Evolutionary conservation across 768 basidiomycete species (phyloP).

Genomic region (Pulveroboletus sp.): DNA sequence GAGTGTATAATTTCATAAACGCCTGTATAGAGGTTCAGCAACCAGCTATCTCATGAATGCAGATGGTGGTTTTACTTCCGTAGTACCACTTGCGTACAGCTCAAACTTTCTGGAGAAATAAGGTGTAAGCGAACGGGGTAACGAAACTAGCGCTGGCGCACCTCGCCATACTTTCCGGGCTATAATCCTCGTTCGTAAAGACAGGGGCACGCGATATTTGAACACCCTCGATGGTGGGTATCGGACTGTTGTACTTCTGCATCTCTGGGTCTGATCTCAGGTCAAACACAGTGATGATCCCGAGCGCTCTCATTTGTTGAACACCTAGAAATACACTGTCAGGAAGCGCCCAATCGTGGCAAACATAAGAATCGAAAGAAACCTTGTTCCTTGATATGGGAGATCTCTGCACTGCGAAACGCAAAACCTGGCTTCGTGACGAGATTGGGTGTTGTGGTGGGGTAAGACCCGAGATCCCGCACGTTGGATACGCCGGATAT

Average conservation of each 20-base stretch:
- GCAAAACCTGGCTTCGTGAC: slow-evolving; percentile 56
- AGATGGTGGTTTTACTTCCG: slow-evolving; percentile 48
- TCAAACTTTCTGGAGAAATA: slow-evolving; percentile 38
- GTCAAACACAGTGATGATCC: slow-evolving; percentile 70
- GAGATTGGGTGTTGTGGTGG: slow-evolving; percentile 45
- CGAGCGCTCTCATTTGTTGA: slow-evolving; percentile 53
- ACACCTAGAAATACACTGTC: slow-evolving; percentile 45
- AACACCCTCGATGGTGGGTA: slow-evolving; percentile 63
- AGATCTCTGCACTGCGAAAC: slow-evolving; percentile 72
- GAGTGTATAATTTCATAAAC: slow-evolving; percentile 77
- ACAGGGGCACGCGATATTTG: slow-evolving; percentile 62
- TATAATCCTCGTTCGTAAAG: slow-evolving; percentile 70
- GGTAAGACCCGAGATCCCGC: slow-evolving; percentile 67
- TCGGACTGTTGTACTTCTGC: slow-evolving; percentile 63
- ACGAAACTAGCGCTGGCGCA: slow-evolving; percentile 44
- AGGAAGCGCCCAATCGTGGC: background rate
- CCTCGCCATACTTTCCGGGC: slow-evolving; percentile 82
- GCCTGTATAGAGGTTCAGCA: slow-evolving; percentile 42
- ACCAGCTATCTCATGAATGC: background rate
- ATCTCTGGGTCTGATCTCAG: slow-evolving; percentile 80
- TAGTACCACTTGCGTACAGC: slow-evolving; percentile 77
- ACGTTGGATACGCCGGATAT: slow-evolving; percentile 76
- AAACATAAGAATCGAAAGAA: slow-evolving; percentile 5
- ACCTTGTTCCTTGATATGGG: slow-evolving; percentile 70
- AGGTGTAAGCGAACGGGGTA: slow-evolving; percentile 2